These are phyloP conservation scores for Penicillium concentricum DNA, from an alignment of 2,329 filamentous ascomycete species.

Conservation along the genomic window DNA sequence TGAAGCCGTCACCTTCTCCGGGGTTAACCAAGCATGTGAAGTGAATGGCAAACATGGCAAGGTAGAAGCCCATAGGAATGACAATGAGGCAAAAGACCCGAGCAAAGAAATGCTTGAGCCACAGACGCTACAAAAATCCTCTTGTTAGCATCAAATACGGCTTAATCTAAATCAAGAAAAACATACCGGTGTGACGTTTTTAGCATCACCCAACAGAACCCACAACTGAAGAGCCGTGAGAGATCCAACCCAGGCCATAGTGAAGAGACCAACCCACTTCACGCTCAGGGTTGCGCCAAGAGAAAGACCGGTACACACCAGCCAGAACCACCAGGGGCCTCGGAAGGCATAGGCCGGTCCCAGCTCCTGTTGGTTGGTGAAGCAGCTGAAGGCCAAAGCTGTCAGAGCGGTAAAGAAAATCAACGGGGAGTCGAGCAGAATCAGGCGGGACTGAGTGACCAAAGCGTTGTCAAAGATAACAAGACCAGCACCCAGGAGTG, in stretches of 20 bases:
- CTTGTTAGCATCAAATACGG: constrained; percentile 22
- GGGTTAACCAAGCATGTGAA: constrained; percentile 92
- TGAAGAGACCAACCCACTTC: constrained; percentile 99
- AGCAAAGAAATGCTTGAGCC: constrained; percentile 92
- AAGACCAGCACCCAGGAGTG: constrained; percentile 76
- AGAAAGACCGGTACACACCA: constrained; percentile 78
- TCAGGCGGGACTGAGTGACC: constrained; percentile 89
- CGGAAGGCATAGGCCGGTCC: constrained; percentile 85
- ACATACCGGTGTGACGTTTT: constrained; percentile 73
- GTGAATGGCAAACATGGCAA: constrained; percentile 96
- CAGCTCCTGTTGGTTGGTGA: constrained; percentile 95
- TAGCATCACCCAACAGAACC: constrained; percentile 87
- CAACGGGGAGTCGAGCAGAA: constrained; percentile 92
- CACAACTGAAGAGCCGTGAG: constrained; percentile 91
- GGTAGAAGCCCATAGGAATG: constrained; percentile 86
- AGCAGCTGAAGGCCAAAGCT: constrained; percentile 83
- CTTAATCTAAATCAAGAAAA: constrained; percentile 4
- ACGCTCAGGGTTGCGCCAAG: constrained; percentile 90
- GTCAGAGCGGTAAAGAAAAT: constrained; percentile 92
- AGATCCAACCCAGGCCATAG: constrained; percentile 93
- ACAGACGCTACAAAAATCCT: constrained; percentile 58
- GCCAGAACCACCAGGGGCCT: constrained; percentile 97
- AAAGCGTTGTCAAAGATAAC: constrained; percentile 97
- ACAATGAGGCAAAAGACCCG: constrained; percentile 88
- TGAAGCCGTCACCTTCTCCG: constrained; percentile 96